phyloP scores from a whole-genome alignment of 805 yeast species.

The Wickerhamiella dianesei region DNA sequence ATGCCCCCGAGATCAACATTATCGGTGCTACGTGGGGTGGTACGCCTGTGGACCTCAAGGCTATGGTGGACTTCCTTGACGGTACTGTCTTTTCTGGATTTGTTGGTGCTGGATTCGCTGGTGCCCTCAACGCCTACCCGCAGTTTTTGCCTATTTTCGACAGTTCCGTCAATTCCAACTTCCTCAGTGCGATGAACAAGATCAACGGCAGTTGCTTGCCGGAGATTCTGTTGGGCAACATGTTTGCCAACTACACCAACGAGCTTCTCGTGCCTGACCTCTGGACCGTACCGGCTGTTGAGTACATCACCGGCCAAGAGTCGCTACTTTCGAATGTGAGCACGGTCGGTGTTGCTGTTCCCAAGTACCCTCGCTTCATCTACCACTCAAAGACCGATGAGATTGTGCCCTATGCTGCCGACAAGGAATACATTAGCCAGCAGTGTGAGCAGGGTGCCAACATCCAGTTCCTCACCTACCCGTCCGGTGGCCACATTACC shows the following conservation, averaged over 20 bases:
- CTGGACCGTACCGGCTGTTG: not conserved
- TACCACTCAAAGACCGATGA: slow-evolving; percentile 19
- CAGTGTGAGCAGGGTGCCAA: slow-evolving; percentile 9
- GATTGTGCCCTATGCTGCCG: slow-evolving; percentile 14
- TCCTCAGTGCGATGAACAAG: not conserved
- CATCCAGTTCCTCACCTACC: slow-evolving; percentile 7
- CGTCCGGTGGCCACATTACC: slow-evolving; percentile 5
- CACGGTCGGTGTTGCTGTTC: slow-evolving; percentile 10
- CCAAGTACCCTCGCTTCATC: slow-evolving; percentile 17
- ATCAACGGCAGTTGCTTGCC: not conserved
- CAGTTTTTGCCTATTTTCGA: slow-evolving; percentile 5
- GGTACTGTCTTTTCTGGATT: slow-evolving; percentile 15
- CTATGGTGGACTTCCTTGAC: slow-evolving; percentile 12
- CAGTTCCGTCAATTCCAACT: slow-evolving; percentile 1
- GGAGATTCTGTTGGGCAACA: not conserved
- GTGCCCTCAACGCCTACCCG: slow-evolving; percentile 16
- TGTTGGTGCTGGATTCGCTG: slow-evolving; percentile 17
- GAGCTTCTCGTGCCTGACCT: not conserved
- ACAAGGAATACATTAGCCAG: slow-evolving; percentile 9
- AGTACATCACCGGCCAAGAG: not conserved
- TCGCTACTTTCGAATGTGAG: slow-evolving; percentile 4
- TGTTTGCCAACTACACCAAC: not conserved
- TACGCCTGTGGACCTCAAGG: slow-evolving; percentile 12
- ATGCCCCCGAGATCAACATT: slow-evolving; percentile 21
- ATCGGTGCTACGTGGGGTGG: slow-evolving; percentile 15